A percentile compares a stretch with the other conserved stretches of the same genome.
phyloP scores from a whole-genome alignment of 2,329 filamentous ascomycete genomes.

The Didymella glomerata region DNA sequence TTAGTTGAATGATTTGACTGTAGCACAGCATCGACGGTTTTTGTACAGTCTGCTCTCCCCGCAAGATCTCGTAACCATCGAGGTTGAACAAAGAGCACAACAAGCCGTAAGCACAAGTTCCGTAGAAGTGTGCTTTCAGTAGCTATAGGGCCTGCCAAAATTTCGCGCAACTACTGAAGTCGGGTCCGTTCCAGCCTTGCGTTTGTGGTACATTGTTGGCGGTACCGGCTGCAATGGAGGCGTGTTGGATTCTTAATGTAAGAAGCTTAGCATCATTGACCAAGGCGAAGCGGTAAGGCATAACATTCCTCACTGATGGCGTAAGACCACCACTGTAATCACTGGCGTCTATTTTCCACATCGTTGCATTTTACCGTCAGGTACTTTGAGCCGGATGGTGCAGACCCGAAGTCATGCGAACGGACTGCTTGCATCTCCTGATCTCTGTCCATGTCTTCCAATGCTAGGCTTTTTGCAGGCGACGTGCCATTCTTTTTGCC shows the following conservation, averaged over 20 bases:
- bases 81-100: too few species aligned
- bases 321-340: background rate
- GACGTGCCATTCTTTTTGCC: constrained; percentile 16
- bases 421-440: background rate
- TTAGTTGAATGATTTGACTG: too few species aligned
- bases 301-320: too few species aligned
- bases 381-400: background rate
- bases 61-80: too few species aligned
- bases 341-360: background rate
- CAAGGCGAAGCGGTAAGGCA: too few species aligned
- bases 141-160: too few species aligned
- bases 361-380: background rate
- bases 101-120: too few species aligned
- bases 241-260: too few species aligned
- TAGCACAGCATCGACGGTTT: too few species aligned
- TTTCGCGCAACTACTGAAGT: background rate
- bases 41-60: too few species aligned
- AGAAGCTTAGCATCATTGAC: too few species aligned
- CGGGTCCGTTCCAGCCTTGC: background rate
- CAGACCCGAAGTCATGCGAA: constrained; percentile 6
- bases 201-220: background rate
- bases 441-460: constrained; percentile 6
- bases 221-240: background rate
- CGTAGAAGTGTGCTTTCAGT: too few species aligned
- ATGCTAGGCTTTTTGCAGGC: constrained; percentile 12